phyloP scores from a whole-genome alignment of 2,329 filamentous ascomycete genomes.

The Beauveria caledonica region DNA sequence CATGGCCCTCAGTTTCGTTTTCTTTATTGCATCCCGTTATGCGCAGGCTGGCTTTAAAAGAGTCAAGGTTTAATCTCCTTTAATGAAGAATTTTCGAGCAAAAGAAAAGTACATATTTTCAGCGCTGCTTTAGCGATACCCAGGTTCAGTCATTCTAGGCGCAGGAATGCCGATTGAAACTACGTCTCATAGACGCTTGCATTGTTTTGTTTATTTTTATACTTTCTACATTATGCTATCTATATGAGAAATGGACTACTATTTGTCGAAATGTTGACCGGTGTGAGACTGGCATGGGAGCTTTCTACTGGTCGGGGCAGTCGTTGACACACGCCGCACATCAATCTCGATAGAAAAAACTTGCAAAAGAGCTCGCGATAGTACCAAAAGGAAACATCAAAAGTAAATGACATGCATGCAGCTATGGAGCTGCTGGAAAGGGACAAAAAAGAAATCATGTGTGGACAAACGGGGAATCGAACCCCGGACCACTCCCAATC shows the following conservation, averaged over 20 bases:
- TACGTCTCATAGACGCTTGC: not conserved
- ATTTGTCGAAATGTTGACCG: not conserved
- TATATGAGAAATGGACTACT: not conserved
- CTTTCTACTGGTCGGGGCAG: too few species aligned
- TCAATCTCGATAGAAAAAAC: too few species aligned
- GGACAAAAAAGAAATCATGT: not conserved
- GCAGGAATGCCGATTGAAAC: not conserved
- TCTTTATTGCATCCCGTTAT: constrained; percentile 25
- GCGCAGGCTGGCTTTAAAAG: constrained; percentile 26
- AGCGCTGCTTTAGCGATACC: not conserved
- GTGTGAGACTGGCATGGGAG: too few species aligned
- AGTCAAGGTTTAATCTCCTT: not conserved
- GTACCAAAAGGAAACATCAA: too few species aligned
- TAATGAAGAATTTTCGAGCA: not conserved
- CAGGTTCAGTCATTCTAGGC: not conserved
- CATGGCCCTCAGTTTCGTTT: constrained; percentile 24
- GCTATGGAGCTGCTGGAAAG: not conserved
- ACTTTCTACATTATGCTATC: not conserved
- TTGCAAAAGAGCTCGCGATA: too few species aligned
- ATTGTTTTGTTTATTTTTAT: not conserved
- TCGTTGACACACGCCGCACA: too few species aligned
- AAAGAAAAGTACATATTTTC: not conserved
- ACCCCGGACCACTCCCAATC: constrained; percentile 14
- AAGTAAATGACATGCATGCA: too few species aligned
- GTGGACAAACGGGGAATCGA: constrained; percentile 14